phyloP scores from a whole-genome alignment of 352 stramenopile genomes.

The Pilasporangium apinafurcum region DNA sequence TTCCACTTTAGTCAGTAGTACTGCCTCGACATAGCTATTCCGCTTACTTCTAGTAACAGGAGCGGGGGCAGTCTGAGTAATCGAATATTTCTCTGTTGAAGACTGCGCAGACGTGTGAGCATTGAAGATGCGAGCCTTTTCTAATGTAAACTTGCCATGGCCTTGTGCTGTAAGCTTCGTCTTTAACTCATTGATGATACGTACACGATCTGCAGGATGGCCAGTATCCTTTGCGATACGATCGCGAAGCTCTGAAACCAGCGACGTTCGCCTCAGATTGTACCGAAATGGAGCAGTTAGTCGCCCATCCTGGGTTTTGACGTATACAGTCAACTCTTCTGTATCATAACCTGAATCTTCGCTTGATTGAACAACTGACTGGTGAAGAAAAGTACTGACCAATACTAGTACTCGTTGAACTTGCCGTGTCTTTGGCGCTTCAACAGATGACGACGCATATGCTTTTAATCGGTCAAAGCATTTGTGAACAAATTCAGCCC shows the following conservation, averaged over 20 bases:
- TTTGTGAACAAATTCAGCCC: slow-evolving; percentile 48
- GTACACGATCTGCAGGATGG: slow-evolving; percentile 54
- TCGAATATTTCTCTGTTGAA: slow-evolving; percentile 12
- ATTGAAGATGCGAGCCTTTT: slow-evolving; percentile 54
- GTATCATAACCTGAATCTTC: slow-evolving; percentile 12
- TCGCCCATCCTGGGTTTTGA: slow-evolving; percentile 61
- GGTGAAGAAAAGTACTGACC: slow-evolving; percentile 73
- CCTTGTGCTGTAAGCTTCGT: slow-evolving; percentile 63
- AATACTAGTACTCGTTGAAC: slow-evolving; percentile 49
- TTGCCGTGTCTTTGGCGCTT: slow-evolving; percentile 19
- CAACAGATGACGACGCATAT: slow-evolving; percentile 7
- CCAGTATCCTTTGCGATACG: slow-evolving; percentile 55
- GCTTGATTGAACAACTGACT: slow-evolving; percentile 36
- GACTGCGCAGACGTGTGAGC: slow-evolving; percentile 4
- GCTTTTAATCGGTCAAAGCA: slow-evolving; percentile 35
- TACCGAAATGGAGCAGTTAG: slow-evolving; percentile 56
- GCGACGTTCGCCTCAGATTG: slow-evolving; percentile 41
- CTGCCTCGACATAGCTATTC: slow-evolving; percentile 40
- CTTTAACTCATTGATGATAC: slow-evolving; percentile 64
- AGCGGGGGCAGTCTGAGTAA: slow-evolving; percentile 17
- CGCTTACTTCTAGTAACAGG: slow-evolving; percentile 21
- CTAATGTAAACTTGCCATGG: slow-evolving; percentile 61
- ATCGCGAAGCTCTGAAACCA: slow-evolving; percentile 59
- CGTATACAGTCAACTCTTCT: slow-evolving; percentile 60
- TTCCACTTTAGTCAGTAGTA: slow-evolving; percentile 58